Evolutionary conservation across 768 basidiomycete genomes (phyloP), one percentile per base, ranked within the genome.

Genomic region (Sarcodon sp.): DNA sequence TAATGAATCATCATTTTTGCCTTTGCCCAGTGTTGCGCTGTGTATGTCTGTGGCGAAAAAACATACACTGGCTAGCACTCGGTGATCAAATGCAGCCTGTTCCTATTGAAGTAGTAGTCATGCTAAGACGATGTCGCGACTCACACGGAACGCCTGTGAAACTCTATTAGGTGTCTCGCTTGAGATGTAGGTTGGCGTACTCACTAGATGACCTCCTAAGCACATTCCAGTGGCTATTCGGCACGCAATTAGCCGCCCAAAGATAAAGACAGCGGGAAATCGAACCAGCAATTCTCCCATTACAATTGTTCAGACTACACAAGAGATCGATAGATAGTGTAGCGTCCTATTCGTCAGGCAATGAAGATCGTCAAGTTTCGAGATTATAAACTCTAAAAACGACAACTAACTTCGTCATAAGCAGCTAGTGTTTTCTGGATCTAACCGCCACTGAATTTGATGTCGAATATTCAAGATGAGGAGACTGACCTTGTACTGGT

Each of bases 41-140:
- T 98, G 94, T 43, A 98, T 79, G 61, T 94, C 92, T 12, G 94
- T 98, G 1, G 87, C 90, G 59, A 97, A 98, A 69, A 88, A 97
- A 66, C 92, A 96, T 37, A 94, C 87, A 0, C 87, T 74, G 0
- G 93, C 70, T 3, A 88, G 69, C 18, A 96, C 76, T 33, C 93
- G 79, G 5, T 73, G 68, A 60, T 98, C 86, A 59, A 97, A 92
- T 0, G 91, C 87, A 44, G 88, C 88, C 88, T 93, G 50, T 4
- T 31, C 45, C 27, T 7, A 38, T 6, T 2, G 33, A 37, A 44
- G 44, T 32, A 37, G 21, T 6, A 6, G 43, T 15, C 1, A 36
- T 34, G 13, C 7, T 2, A 16, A 4, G 38, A 45, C 13, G 11
- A 15, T n/a, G 35, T 13, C 38, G 18, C 7, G 18, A 49, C 66